Evolutionary conservation across 352 stramenopile species (phyloP), one percentile per base, ranked within the genome.

Genomic region (Plasmopara halstedii): DNA sequence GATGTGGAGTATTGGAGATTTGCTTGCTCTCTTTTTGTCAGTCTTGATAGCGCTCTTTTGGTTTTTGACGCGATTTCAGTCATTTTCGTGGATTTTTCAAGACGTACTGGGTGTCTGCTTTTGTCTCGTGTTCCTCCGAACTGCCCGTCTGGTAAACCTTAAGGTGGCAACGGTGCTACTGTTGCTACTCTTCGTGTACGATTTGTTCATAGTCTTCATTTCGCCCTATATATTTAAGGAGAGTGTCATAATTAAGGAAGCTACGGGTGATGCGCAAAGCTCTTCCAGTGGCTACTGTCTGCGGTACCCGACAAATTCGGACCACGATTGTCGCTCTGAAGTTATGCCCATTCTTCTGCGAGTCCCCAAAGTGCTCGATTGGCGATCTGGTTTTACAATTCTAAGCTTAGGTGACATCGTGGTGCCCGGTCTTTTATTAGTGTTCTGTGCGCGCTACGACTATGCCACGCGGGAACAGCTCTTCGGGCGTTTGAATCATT

Each of bases 341-440:
- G 79, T 77, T 14, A 83, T 98, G 49, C 95, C 95, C 13, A 98
- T 98, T 65, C 52, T 98, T 15, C 81, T 98, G 42, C 78, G 91
- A 42, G 74, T 98, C 49, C 95, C 94, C 31, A 90, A 96, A 45
- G 58, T 98, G 47, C 64, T 85, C 22, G 91, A 98, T 72, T 98
- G 95, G 76, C 75, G 83, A 31, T 81, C 86, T 23, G 92, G 94
- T 3, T 79, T 83, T 31, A 88, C 77, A 15, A 88, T 99, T 68
- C 67, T 99, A n/a, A 94, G 95, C 11, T 61, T 99, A 1, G 95
- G 95, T 13, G 94, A 99, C 71, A 98, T 99, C 57, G 93, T 98
- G 9, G 52, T 98, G 8, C 92, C 94, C 9, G 95, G 95, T 0
- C 70, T 99, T 32, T 58, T 99, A 32, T 60, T 98, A n/a, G 91